Evolutionary conservation across 164 flowering plant species (phyloP), one percentile per base, ranked within the genome.

Genomic region (Protea cynaroides): DNA sequence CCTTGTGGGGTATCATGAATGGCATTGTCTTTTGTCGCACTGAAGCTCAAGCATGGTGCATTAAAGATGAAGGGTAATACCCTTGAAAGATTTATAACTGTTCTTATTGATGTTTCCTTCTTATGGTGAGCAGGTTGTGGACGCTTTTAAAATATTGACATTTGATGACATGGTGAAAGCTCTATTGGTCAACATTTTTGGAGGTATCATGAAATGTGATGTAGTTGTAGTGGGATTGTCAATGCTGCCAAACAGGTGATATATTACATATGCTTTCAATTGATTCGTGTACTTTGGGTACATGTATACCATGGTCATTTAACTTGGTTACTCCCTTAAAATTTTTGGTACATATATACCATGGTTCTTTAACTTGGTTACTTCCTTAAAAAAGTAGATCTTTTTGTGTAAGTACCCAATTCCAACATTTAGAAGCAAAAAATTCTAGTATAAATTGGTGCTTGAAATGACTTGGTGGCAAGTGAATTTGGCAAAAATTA

Each of bases 141-240:
- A 91, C 75, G 99, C 99, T 66, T 94, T 94, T 66, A 94, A 94
- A 62, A 91, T 94, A 75, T 80, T 94, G 82, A 94, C 99, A 38
- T 77, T 97, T 55, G 99, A 95, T 73, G 96, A 89, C 0, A 95
- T 87, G 76, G 99, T 95, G 70, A 95, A 89, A 72, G 99, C 97
- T 13, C 92, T 95, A 69, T 69, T 95, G 78, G 99, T 95, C 60
- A 95, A 95, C 79, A 95, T 95, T 38, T 95, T 95, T 79, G 99
- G 97, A 60, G 97, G 99, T 47, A 95, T 95, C 46, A 95, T 95
- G 99, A 89, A 91, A 73, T 95, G 99, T 70, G 97, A 95, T 80
- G 84, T 95, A n/a, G 88, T 92, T 67, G 99, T 97, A 86, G 96
- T 72, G 99, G 99, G 47, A 95, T 95, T 66, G 99, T 94, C 38